Evolutionary conservation across 495 filamentous ascomycete genomes (phyloP).

Genomic region (Lindgomyces ingoldianus): DNA sequence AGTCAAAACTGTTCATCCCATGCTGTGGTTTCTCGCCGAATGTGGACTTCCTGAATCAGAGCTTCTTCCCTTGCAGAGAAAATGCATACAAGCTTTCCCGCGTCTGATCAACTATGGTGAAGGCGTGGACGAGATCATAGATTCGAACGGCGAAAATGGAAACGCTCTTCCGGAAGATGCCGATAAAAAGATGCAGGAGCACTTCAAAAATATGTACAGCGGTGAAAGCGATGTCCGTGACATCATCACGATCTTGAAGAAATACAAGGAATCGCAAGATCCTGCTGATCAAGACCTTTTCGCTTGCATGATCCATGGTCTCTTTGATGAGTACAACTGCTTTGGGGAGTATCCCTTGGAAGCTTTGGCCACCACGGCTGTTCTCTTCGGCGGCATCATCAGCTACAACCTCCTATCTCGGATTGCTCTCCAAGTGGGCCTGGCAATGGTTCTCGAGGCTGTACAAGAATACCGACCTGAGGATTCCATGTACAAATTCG

Average conservation of each 20-base stretch:
- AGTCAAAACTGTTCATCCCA: conserved; percentile 78
- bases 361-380: conserved; percentile 89
- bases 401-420: conserved; percentile 85
- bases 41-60: conserved; percentile 57
- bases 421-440: conserved; percentile 84
- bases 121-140: conserved; percentile 84
- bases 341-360: conserved; percentile 92
- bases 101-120: conserved; percentile 94
- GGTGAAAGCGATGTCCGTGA: conserved; percentile 77
- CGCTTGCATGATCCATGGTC: conserved; percentile 95
- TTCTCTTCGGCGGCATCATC: conserved; percentile 96
- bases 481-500: conserved; percentile 95
- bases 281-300: conserved; percentile 89
- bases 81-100: conserved; percentile 91
- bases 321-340: conserved; percentile 96
- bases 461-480: conserved; percentile 79
- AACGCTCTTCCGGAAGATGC: conserved; percentile 77
- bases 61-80: conserved; percentile 68
- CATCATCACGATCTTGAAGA: conserved; percentile 76
- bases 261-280: conserved; percentile 81
- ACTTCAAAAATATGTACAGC: conserved; percentile 95
- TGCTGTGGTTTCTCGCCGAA: conserved; percentile 72
- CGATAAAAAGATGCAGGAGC: conserved; percentile 89
- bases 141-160: conserved; percentile 74
- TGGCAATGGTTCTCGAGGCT: conserved; percentile 95